Percentiles rank a stretch among this genome's conserved stretches.
These are phyloP conservation scores for Beauveria sp. DNA, from an alignment of 2,329 filamentous ascomycete genomes.

Conservation along the genomic window DNA sequence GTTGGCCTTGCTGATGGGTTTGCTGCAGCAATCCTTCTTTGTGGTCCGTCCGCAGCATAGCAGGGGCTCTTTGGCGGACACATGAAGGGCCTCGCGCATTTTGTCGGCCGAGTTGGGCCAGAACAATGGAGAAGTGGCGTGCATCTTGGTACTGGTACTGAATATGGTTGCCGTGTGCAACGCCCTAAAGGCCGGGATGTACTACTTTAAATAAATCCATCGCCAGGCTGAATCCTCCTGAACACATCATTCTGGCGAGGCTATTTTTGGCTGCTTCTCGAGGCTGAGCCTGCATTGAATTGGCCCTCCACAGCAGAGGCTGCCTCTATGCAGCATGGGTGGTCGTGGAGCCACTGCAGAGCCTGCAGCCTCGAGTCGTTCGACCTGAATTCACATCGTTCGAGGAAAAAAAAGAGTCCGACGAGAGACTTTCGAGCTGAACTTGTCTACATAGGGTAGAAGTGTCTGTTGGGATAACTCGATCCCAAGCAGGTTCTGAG, in stretches of 20 bases:
- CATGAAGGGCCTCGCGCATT: background rate
- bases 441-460: background rate
- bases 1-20: background rate
- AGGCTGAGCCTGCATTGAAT: background rate
- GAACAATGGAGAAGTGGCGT: background rate
- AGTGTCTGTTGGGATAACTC: too few relatives aligned
- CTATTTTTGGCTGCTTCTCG: background rate
- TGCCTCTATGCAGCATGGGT: background rate
- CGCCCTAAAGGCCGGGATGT: background rate
- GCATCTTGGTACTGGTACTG: background rate
- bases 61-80: background rate
- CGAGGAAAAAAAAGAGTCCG: too few relatives aligned
- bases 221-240: background rate
- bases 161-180: background rate
- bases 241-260: background rate
- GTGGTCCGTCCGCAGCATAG: background rate
- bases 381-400: too few relatives aligned
- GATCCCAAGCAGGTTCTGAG: too few relatives aligned
- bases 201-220: background rate
- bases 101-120: slow-evolving; percentile 1
- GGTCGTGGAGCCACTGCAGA: background rate
- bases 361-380: background rate
- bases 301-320: background rate
- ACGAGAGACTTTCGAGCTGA: background rate
- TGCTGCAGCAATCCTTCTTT: background rate